Evolutionary conservation across 345 rosid genomes (phyloP), one percentile per base, ranked within the genome.

Genomic region (Sisymbrium altissimum): DNA sequence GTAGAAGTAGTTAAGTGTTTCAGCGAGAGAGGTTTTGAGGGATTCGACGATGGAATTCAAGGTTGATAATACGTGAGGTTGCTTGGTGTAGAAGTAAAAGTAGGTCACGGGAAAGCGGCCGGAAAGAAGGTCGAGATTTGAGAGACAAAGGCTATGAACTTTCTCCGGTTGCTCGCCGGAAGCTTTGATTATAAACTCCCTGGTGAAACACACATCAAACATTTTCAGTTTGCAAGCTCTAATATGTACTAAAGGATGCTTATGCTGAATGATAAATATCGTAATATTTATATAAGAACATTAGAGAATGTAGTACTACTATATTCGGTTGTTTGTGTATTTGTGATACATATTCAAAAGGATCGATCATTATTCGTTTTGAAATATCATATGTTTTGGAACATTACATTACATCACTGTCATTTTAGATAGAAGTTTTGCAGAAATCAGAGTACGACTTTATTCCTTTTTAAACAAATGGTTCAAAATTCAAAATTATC

Each of bases 121-220:
- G 0, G 93, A 93, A 23, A 93, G 97, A 44, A 90, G 87, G 82
- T 93, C 98, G 9, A 93, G 93, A 72, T 90, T 87, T 77, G 98
- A 88, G 53, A 90, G 93, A 64, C 80, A 0, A 25, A 91, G 56
- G 56, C 52, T 71, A 5, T 60, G 74, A 64, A 77, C 66, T 21
- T 75, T 69, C 45, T 77, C 73, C 6, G 77, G 44, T 23, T 75
- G 73, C 59, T 77, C 65, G 6, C 18, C 44, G 49, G 96, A 62
- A 68, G 79, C 87, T 81, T 80, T 86, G 45, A 93, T 80, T 9
- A 87, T 61, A 48, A 71, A 81, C 74, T 72, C 75, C 52, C 61
- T 69, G 35, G 75, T 83, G 54, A 85, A 53, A 52, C 49, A 72
- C 18, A 93, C 91, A 53, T 74, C 52, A 13, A 88, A 81, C 17